Conservation (phyloP, 1,139 yeast species). For the Pneumocystis carinii region DNA sequence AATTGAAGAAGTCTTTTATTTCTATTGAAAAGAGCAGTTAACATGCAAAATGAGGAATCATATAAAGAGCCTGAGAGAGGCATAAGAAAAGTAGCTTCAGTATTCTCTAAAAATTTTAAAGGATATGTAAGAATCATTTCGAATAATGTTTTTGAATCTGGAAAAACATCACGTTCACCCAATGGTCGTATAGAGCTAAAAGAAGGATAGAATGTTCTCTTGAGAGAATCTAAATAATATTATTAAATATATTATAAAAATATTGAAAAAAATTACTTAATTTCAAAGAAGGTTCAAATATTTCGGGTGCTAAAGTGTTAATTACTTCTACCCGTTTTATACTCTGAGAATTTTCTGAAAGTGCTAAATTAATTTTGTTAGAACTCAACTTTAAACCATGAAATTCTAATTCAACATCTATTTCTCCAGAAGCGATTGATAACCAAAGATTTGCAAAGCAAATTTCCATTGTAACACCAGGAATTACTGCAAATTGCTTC, state of each 20-base stretch:
- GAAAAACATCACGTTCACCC: slow-evolving; percentile 12
- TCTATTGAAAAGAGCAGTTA: slow-evolving; percentile 9
- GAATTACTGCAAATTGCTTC: slow-evolving; percentile 7
- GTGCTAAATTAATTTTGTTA: slow-evolving; percentile 1
- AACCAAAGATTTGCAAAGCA: slow-evolving; percentile 14
- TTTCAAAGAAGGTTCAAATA: slow-evolving; percentile 9
- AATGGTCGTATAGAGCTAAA: slow-evolving; percentile 6
- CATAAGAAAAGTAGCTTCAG: slow-evolving; percentile 5
- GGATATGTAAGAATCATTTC: slow-evolving; percentile 9
- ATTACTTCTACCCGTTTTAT: slow-evolving; percentile 6
- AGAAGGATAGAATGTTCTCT: slow-evolving; percentile 8
- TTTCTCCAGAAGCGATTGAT: slow-evolving; percentile 6
- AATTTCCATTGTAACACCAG: slow-evolving; percentile 8
- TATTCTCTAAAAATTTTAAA: slow-evolving; percentile 5
- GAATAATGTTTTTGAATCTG: slow-evolving; percentile 9
- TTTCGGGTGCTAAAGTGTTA: slow-evolving; percentile 4
- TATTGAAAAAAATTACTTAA: slow-evolving; percentile 1
- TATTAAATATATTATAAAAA: not conserved
- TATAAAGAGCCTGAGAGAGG: slow-evolving; percentile 10
- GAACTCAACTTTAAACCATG: slow-evolving; percentile 9
- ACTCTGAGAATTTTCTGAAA: slow-evolving; percentile 6
- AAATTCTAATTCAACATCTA: slow-evolving; percentile 9
- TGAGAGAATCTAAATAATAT: not conserved
- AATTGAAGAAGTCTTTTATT: slow-evolving; percentile 10
- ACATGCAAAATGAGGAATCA: slow-evolving; percentile 10